Conservation (phyloP, 257 asterid species). For the Nicotiana sylvestris region DNA sequence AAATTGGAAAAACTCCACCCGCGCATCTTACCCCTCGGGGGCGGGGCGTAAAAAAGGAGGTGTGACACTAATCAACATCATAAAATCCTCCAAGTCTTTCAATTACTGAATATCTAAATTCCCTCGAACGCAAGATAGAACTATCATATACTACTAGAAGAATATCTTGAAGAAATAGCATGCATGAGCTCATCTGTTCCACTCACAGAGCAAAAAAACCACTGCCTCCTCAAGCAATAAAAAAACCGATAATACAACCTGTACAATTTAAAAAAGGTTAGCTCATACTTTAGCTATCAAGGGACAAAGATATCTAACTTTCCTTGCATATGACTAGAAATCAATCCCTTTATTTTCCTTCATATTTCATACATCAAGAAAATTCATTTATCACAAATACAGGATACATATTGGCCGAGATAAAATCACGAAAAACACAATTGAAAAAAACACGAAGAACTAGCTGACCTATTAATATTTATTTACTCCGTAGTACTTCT, state of each 20-base stretch:
- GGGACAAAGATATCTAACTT: not conserved
- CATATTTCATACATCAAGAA: not conserved
- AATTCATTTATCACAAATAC: not conserved
- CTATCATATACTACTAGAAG: not conserved
- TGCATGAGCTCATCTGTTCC: not conserved
- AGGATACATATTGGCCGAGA: not conserved
- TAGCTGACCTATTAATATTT: not conserved
- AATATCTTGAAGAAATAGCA: not conserved
- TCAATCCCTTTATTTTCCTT: not conserved
- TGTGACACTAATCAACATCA: not conserved
- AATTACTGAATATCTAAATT: not conserved
- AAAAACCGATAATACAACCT: not conserved
- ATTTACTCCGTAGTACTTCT: not conserved
- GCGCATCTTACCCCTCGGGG: too few relatives aligned
- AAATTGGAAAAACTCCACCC: too few relatives aligned
- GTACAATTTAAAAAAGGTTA: not conserved
- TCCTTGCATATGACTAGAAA: not conserved
- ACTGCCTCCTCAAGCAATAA: not conserved
- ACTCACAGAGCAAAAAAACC: not conserved
- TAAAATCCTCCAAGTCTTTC: not conserved
- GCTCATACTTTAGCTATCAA: not conserved
- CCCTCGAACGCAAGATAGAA: not conserved
- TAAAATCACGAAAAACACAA: not conserved
- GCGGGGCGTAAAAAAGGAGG: too few relatives aligned
- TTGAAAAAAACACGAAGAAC: not conserved